These are phyloP conservation scores for Acanthamoeba healyi DNA, from an alignment of 208 protist species.

Conservation along the genomic window DNA sequence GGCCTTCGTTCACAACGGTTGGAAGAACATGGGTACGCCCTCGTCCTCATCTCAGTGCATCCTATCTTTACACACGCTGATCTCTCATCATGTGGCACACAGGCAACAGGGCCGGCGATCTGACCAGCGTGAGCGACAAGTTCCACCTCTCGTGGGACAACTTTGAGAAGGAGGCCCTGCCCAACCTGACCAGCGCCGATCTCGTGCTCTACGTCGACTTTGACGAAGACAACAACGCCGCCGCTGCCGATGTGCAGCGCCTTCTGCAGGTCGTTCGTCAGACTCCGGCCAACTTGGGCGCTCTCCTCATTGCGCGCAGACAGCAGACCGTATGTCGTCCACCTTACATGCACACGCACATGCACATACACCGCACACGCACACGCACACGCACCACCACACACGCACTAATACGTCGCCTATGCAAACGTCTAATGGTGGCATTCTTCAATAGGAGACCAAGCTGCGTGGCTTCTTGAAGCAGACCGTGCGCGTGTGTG, in stretches of 20 bases:
- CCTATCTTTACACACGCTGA: no score
- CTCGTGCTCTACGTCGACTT: constrained; percentile 7
- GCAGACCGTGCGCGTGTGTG: neutral
- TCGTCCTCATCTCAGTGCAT: no score
- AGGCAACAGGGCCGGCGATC: constrained; percentile 10
- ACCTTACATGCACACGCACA: neutral
- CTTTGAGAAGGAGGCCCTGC: constrained; percentile 4
- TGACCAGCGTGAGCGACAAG: constrained; percentile 11
- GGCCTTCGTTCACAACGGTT: constrained; percentile 45
- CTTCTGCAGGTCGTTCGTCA: neutral
- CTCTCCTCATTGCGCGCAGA: neutral
- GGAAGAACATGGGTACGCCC: constrained; percentile 21
- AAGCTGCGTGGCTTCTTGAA: neutral
- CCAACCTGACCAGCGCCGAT: neutral
- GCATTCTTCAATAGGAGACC: neutral
- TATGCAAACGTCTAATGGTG: neutral
- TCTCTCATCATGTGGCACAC: neutral
- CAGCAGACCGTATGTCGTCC: neutral
- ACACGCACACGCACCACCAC: neutral
- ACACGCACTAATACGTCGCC: neutral
- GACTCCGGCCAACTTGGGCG: neutral
- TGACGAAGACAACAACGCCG: neutral
- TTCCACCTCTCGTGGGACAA: constrained; percentile 40
- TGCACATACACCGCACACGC: no score
- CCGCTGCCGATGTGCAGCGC: neutral